phyloP scores from a whole-genome alignment of 2,329 filamentous ascomycete genomes.

The Neonectria faginata region DNA sequence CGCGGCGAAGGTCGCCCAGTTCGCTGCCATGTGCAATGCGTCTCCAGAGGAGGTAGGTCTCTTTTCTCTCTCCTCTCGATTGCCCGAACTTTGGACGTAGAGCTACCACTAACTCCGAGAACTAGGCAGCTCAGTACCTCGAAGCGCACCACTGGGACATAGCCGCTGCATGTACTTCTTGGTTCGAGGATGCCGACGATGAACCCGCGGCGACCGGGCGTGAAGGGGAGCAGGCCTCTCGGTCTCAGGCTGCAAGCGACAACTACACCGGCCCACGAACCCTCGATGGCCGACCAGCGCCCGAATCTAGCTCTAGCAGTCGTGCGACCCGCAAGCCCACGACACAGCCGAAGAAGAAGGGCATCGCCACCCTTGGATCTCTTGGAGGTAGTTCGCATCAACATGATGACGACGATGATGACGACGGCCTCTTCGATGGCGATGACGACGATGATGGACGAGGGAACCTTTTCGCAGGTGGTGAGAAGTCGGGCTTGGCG shows the following conservation, averaged over 20 bases:
- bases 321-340: slow-evolving; percentile 52
- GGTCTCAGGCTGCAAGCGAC: slow-evolving; percentile 40
- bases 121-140: slow-evolving; percentile 75
- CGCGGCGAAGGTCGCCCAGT: slow-evolving; percentile 46
- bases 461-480: slow-evolving; percentile 82
- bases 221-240: slow-evolving; percentile 40
- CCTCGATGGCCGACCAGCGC: slow-evolving; percentile 71
- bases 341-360: slow-evolving; percentile 65
- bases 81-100: not conserved
- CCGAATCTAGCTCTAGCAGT: slow-evolving; percentile 51
- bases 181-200: slow-evolving; percentile 64
- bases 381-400: slow-evolving; percentile 61
- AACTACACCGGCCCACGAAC: slow-evolving; percentile 72
- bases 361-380: slow-evolving; percentile 71
- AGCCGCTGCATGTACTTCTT: slow-evolving; percentile 70
- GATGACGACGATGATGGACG: slow-evolving; percentile 69
- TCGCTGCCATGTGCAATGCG: slow-evolving; percentile 44
- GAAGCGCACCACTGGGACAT: slow-evolving; percentile 75
- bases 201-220: slow-evolving; percentile 59
- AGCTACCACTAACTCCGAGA: slow-evolving; percentile 23
- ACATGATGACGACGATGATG: slow-evolving; percentile 69
- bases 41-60: slow-evolving; percentile 44
- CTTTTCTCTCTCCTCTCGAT: not conserved
- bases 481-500: slow-evolving; percentile 82
- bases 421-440: slow-evolving; percentile 66